Evolutionary conservation across 2,329 filamentous ascomycete species (phyloP).

Genomic region (Sporothrix inflata): DNA sequence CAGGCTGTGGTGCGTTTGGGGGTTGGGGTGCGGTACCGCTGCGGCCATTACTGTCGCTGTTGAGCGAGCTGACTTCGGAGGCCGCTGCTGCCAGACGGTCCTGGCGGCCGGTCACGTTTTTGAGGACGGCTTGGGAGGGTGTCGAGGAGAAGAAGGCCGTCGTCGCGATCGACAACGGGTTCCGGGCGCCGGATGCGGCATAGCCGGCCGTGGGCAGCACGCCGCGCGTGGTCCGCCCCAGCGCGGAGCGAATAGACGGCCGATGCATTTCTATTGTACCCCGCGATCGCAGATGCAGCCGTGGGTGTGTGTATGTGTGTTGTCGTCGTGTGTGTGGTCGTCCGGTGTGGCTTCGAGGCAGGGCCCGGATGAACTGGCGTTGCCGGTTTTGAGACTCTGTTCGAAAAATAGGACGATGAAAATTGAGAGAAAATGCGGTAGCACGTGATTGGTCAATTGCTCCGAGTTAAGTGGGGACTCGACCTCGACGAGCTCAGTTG

Average conservation of each 20-base stretch:
- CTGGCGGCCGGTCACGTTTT: constrained; percentile 29
- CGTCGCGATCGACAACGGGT: neutral
- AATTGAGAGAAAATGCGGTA: constrained; percentile 8
- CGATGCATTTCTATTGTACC: constrained; percentile 31
- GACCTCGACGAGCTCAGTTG: neutral
- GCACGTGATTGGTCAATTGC: constrained; percentile 26
- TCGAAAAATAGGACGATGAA: constrained; percentile 24
- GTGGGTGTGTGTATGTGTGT: constrained; percentile 5
- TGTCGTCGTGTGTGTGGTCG: neutral
- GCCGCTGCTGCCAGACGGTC: constrained; percentile 36
- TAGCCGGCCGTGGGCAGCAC: neutral
- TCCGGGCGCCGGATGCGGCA: neutral
- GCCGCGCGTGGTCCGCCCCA: constrained; percentile 27
- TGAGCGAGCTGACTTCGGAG: constrained; percentile 35
- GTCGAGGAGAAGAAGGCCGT: constrained; percentile 32
- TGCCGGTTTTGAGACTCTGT: neutral
- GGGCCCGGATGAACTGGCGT: neutral
- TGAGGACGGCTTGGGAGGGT: constrained; percentile 29
- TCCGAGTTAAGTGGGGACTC: neutral
- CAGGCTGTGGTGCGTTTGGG: constrained; percentile 14
- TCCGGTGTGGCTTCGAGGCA: neutral
- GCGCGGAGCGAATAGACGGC: constrained; percentile 31
- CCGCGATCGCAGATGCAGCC: neutral
- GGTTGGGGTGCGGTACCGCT: constrained; percentile 18
- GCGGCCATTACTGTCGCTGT: neutral